Conservation (phyloP, 1,284 basidiomycete genomes). For the Mycena sp. region DNA sequence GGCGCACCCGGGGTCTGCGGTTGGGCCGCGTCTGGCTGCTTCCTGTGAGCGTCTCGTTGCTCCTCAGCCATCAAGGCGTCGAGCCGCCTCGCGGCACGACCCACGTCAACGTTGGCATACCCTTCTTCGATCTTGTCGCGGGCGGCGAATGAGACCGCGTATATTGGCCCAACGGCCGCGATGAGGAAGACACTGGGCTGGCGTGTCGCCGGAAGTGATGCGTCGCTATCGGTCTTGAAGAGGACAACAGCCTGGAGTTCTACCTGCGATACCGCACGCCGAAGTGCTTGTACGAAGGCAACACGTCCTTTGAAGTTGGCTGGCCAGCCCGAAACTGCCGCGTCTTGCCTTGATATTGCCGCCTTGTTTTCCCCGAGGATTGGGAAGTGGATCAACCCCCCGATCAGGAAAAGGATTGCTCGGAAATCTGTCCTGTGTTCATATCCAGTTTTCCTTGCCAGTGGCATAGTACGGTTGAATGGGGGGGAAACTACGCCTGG, state of each 20-base stretch:
- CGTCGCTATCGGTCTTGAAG: background rate
- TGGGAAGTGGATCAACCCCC: background rate
- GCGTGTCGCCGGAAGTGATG: background rate
- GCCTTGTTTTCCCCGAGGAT: conserved; percentile 1
- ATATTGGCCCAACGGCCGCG: conserved; percentile 1
- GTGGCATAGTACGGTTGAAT: background rate
- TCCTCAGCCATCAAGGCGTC: background rate
- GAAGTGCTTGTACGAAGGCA: background rate
- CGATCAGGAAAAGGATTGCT: background rate
- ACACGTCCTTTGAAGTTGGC: background rate
- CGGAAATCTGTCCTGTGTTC: background rate
- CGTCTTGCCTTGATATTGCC: background rate
- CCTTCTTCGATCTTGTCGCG: background rate
- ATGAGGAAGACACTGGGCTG: background rate
- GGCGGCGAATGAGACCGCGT: background rate
- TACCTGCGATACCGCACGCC: background rate
- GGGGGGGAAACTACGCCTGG: background rate
- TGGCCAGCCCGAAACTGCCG: background rate
- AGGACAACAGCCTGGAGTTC: conserved; percentile 6
- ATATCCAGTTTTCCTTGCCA: background rate
- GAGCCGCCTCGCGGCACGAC: background rate
- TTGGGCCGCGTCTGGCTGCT: background rate
- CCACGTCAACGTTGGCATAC: background rate
- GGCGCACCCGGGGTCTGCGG: background rate
- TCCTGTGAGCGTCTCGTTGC: background rate